Evolutionary conservation across 106 monocot species (phyloP), one percentile per base, ranked within the genome.

Genomic region (Apostasia ramifera): DNA sequence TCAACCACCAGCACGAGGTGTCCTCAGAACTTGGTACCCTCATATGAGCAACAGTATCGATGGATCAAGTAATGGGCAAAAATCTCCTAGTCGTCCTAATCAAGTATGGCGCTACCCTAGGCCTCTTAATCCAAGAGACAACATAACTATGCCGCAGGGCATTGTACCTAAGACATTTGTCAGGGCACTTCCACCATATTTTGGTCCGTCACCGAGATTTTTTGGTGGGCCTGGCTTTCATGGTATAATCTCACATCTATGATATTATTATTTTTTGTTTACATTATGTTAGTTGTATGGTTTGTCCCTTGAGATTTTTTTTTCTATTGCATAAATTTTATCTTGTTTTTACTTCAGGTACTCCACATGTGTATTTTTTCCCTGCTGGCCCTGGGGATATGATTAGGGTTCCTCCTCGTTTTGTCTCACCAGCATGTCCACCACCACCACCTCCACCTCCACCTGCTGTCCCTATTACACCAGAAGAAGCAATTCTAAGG

Each of bases 201-300:
- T 73, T 71, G 76, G 74, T 57, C 79, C 88, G 14, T 57, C 83
- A 75, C 76, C 84, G 40, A 86, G 82, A 40, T 98, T 80, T 51
- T 71, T 85, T 40, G 70, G 66, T 78, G 81, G 88, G n/a, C 85
- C 90, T 58, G 72, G 74, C 47, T 90, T 81, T 75, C 85, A 81
- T 60, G 90, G 98, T 93, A 87, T 41, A 64, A 2, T 46, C 58
- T 67, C 26, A 61, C 67, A 40, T 44, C 38, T 70, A 40, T 45
- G 45, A 4, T 52, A 42, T 41, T 49, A 66, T 54, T 40, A n/a
- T 14, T 74, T 38, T 56, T 14, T 13, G 40, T 67, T 48, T 14
- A 47, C 40, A 12, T 46, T 57, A 2, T 39, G 48, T 63, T 59
- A 15, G 3, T 67, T 65, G 12, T 49, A 49, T 65, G 48, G 45